A percentile compares a stretch with the other conserved stretches of the same genome.
These are phyloP conservation scores for Vitis riparia DNA, from an alignment of 164 flowering plant species.

Conservation along the genomic window DNA sequence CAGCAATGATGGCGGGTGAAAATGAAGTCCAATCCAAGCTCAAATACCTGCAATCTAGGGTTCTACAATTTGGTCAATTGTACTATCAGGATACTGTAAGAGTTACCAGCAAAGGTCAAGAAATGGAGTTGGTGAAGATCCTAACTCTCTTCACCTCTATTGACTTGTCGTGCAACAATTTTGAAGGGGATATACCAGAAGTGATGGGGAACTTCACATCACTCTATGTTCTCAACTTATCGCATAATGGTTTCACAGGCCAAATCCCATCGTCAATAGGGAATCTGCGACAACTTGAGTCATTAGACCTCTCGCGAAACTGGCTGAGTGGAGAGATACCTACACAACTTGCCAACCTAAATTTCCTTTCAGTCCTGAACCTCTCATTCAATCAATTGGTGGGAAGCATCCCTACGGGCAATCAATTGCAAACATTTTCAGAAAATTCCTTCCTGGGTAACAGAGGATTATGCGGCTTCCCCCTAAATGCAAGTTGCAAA, in stretches of 20 bases:
- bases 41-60: fast-evolving
- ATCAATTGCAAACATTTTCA: neutral
- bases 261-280: slow-evolving; percentile 8
- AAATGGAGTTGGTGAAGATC: slow-evolving; percentile 12
- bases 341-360: slow-evolving; percentile 7
- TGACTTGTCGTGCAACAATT: slow-evolving; percentile 20
- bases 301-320: slow-evolving; percentile 19
- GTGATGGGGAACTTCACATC: slow-evolving; percentile 9
- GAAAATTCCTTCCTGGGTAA: neutral
- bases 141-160: slow-evolving; percentile 17
- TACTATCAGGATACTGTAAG: too few species aligned
- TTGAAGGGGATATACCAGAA: slow-evolving; percentile 20
- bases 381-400: slow-evolving; percentile 11
- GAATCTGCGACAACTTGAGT: slow-evolving; percentile 17
- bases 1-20: too few species aligned
- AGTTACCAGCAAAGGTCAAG: too few species aligned
- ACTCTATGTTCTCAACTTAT: slow-evolving; percentile 20
- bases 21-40: too few species aligned
- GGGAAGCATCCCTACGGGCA: slow-evolving; percentile 11
- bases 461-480: neutral
- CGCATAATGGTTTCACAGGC: neutral
- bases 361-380: slow-evolving; percentile 12
- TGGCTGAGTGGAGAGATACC: slow-evolving; percentile 16
- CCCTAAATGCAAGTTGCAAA: neutral
- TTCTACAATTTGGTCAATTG: fast-evolving